phyloP scores from a whole-genome alignment of 2,329 filamentous ascomycete genomes.

The Fusarium tjaetaba region DNA sequence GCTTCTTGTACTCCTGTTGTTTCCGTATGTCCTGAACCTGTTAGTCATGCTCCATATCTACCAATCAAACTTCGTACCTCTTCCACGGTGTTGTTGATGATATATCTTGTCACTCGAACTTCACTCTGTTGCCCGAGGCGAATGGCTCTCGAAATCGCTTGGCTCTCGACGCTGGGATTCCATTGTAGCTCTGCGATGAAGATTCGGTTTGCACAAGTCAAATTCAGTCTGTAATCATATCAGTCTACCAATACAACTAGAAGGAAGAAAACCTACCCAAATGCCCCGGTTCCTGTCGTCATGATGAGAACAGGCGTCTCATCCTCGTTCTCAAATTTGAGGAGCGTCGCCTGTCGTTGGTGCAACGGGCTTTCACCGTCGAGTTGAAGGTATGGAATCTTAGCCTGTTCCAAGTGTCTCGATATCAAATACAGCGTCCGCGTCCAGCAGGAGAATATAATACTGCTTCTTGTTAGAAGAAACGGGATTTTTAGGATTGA shows the following conservation, averaged over 20 bases:
- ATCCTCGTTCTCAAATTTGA: constrained; percentile 47
- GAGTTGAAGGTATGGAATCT: constrained; percentile 51
- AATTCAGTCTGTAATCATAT: constrained; percentile 52
- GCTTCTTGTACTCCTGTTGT: constrained; percentile 17
- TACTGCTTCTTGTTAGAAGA: constrained; percentile 39
- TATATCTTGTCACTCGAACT: constrained; percentile 58
- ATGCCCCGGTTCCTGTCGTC: constrained; percentile 62
- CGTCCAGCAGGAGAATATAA: constrained; percentile 60
- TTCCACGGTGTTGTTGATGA: constrained; percentile 55
- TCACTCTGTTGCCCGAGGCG: constrained; percentile 56
- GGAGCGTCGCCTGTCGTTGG: constrained; percentile 51
- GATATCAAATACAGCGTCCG: constrained; percentile 52
- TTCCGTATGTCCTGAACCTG: accelerated
- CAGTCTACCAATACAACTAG: accelerated
- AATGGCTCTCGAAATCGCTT: constrained; percentile 60
- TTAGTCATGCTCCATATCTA: accelerated
- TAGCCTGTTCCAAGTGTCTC: constrained; percentile 40
- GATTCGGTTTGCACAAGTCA: constrained; percentile 58
- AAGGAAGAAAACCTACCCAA: constrained; percentile 50
- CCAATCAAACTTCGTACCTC: constrained; percentile 40
- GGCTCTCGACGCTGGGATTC: constrained; percentile 63
- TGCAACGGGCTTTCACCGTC: constrained; percentile 54
- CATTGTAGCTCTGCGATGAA: constrained; percentile 65
- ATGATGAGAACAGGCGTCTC: constrained; percentile 57
- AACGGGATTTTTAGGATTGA: accelerated